These are phyloP conservation scores for Coccomyxa subellipsoidea DNA, from an alignment of 163 green algal genomes.

Conservation along the genomic window DNA sequence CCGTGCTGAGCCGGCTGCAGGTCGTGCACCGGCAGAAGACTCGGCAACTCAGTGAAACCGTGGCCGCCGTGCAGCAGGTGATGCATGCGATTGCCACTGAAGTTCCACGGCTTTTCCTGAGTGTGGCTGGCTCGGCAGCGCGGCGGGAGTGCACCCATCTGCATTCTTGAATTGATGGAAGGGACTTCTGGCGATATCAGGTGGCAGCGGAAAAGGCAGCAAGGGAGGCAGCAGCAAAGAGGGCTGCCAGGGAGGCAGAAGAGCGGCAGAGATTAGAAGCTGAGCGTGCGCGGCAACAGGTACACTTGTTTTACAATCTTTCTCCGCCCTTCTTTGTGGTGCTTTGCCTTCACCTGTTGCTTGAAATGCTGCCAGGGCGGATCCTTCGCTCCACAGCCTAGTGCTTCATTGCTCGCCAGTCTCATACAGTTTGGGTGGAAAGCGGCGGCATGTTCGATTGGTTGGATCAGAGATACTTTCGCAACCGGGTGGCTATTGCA, in stretches of 20 bases:
- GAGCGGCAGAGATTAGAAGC: slow-evolving; percentile 16
- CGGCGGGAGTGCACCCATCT: no score
- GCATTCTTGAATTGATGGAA: neutral
- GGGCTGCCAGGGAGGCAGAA: slow-evolving; percentile 18
- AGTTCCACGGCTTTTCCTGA: no score
- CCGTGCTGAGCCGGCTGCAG: neutral
- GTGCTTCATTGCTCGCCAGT: no score
- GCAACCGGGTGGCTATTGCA: neutral
- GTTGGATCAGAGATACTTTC: no score
- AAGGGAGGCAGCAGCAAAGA: slow-evolving; percentile 17
- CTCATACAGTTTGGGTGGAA: no score
- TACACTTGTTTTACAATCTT: neutral
- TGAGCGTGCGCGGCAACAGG: neutral
- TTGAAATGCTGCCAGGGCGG: no score
- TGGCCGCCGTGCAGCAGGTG: slow-evolving; percentile 10
- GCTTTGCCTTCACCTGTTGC: no score
- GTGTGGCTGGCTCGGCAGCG: no score
- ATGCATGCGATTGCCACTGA: neutral
- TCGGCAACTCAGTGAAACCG: neutral
- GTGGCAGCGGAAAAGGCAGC: slow-evolving; percentile 7
- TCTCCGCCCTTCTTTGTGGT: neutral
- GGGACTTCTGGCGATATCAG: neutral
- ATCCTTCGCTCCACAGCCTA: no score
- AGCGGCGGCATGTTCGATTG: no score
- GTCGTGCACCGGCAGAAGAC: slow-evolving; percentile 11